Conservation (phyloP, 1,139 yeast genomes). For the Entelexis sorbosivorans region DNA sequence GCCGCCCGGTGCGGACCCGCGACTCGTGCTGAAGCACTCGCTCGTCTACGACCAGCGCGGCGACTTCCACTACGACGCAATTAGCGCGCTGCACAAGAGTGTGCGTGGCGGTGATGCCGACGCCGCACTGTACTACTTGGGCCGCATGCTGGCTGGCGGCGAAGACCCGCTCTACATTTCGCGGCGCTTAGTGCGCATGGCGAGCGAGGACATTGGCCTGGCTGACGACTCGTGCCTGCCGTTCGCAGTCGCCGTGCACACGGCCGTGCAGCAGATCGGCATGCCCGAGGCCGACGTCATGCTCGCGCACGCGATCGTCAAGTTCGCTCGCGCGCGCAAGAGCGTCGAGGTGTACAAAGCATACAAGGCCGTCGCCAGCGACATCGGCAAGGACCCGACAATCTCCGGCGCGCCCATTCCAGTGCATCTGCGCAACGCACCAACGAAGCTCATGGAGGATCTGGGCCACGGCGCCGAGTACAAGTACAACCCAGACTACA, state of each 20-base stretch:
- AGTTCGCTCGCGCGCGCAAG: slow-evolving; percentile 74
- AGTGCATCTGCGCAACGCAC: slow-evolving; percentile 78
- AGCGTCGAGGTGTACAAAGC: slow-evolving; percentile 78
- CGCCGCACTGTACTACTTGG: slow-evolving; percentile 79
- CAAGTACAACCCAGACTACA: slow-evolving; percentile 74
- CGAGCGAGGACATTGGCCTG: slow-evolving; percentile 81
- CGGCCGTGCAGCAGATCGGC: slow-evolving; percentile 85
- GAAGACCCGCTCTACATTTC: slow-evolving; percentile 91
- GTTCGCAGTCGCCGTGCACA: slow-evolving; percentile 73
- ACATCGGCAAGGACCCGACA: slow-evolving; percentile 51
- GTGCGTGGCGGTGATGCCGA: slow-evolving; percentile 80
- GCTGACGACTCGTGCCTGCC: slow-evolving; percentile 78
- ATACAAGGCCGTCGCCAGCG: slow-evolving; percentile 51
- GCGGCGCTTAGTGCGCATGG: slow-evolving; percentile 82
- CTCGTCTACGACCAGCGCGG: slow-evolving; percentile 76
- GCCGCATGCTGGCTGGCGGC: slow-evolving; percentile 80
- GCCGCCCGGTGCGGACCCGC: slow-evolving; percentile 32
- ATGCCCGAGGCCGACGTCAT: slow-evolving; percentile 91
- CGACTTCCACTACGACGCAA: slow-evolving; percentile 87
- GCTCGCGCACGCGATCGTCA: slow-evolving; percentile 84
- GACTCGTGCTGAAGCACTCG: slow-evolving; percentile 37
- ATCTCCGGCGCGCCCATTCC: slow-evolving; percentile 38
- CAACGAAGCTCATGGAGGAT: slow-evolving; percentile 79
- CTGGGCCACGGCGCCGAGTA: slow-evolving; percentile 76
- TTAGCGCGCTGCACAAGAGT: slow-evolving; percentile 87